Conservation (phyloP, 2,329 filamentous ascomycete genomes). For the Calonectria henricotiae region DNA sequence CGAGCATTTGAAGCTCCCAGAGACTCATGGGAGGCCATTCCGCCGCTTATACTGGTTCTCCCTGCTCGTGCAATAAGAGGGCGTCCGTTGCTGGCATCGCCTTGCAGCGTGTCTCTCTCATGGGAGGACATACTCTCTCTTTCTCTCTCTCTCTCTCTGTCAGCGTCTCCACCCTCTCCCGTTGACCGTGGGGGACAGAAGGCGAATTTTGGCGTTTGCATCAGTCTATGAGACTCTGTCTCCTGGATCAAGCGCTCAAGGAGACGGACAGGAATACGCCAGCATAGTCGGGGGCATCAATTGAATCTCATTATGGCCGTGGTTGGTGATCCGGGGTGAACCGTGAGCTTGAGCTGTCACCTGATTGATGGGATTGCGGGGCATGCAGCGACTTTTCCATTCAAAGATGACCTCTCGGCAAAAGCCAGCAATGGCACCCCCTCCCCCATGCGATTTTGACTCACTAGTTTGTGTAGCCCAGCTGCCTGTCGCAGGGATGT, state of each 20-base stretch:
- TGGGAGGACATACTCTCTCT: slow-evolving; percentile 17
- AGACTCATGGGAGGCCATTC: slow-evolving; percentile 29
- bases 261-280: neutral
- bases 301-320: slow-evolving; percentile 20
- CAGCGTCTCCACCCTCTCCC: slow-evolving; percentile 9
- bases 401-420: slow-evolving; percentile 24
- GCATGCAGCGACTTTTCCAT: slow-evolving; percentile 28
- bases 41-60: slow-evolving; percentile 35
- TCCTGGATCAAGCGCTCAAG: neutral
- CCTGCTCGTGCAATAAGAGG: slow-evolving; percentile 44
- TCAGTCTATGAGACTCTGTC: slow-evolving; percentile 6
- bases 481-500: slow-evolving; percentile 19
- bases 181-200: slow-evolving; percentile 4
- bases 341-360: slow-evolving; percentile 31
- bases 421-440: slow-evolving; percentile 25
- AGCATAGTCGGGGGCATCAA: slow-evolving; percentile 8
- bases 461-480: slow-evolving; percentile 27
- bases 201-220: neutral
- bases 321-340: slow-evolving; percentile 26
- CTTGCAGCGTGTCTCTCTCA: slow-evolving; percentile 33
- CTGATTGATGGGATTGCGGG: slow-evolving; percentile 38
- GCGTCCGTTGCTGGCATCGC: slow-evolving; percentile 39
- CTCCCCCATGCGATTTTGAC: slow-evolving; percentile 27
- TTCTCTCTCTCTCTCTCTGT: slow-evolving; percentile 1
- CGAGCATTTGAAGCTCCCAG: slow-evolving; percentile 36